Conservation (phyloP, 495 filamentous ascomycete genomes). For the Tetracladium marchalianum region DNA sequence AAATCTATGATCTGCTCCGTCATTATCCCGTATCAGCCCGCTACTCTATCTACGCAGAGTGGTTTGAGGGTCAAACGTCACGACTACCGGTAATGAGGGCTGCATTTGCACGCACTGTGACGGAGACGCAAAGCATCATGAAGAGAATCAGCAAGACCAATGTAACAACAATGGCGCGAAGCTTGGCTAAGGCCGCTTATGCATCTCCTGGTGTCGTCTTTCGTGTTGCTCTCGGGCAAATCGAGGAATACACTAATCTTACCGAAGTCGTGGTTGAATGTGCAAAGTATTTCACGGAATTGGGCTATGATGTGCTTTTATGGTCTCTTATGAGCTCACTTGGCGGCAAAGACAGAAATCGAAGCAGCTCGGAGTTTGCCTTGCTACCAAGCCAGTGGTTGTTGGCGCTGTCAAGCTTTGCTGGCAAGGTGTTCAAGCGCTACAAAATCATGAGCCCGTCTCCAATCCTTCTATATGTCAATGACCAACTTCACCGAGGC, state of each 20-base stretch:
- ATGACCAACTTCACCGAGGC: slow-evolving; percentile 66
- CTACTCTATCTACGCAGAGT: slow-evolving; percentile 88
- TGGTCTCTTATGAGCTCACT: slow-evolving; percentile 78
- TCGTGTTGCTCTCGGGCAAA: slow-evolving; percentile 72
- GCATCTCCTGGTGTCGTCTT: slow-evolving; percentile 88
- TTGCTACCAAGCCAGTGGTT: slow-evolving; percentile 87
- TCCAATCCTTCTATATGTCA: slow-evolving; percentile 83
- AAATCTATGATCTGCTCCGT: slow-evolving; percentile 73
- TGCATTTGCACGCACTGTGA: slow-evolving; percentile 63
- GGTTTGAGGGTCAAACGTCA: slow-evolving; percentile 70
- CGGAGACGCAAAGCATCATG: slow-evolving; percentile 70
- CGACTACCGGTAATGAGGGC: slow-evolving; percentile 66
- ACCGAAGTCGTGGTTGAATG: slow-evolving; percentile 90
- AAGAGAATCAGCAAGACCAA: slow-evolving; percentile 82
- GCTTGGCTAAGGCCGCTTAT: slow-evolving; percentile 77
- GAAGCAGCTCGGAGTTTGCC: slow-evolving; percentile 68
- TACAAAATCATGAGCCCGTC: slow-evolving; percentile 72
- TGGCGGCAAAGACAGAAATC: slow-evolving; percentile 62
- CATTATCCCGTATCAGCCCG: slow-evolving; percentile 64
- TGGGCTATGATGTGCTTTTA: slow-evolving; percentile 87
- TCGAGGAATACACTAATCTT: slow-evolving; percentile 85
- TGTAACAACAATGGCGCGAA: slow-evolving; percentile 71
- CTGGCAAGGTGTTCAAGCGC: slow-evolving; percentile 77
- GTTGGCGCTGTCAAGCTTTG: slow-evolving; percentile 71
- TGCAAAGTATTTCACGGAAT: slow-evolving; percentile 81